Percentiles rank a stretch among this genome's conserved stretches.
These are phyloP conservation scores for Papiliotrema flavescens DNA, from an alignment of 1,284 basidiomycete genomes.

Conservation along the genomic window DNA sequence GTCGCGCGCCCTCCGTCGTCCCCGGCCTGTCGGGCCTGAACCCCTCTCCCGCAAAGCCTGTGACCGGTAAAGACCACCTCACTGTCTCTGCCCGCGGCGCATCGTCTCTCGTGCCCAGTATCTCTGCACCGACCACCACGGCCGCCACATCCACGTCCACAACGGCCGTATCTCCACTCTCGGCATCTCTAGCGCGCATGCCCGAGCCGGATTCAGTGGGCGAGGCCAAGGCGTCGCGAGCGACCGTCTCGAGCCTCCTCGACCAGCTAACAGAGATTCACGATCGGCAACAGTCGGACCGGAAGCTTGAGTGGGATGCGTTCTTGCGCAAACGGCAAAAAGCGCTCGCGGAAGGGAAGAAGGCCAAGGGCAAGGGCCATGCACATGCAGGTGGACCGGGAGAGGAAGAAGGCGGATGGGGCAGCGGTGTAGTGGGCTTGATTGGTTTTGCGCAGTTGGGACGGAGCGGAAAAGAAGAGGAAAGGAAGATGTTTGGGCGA, in stretches of 20 bases:
- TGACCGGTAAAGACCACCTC: constrained; percentile 40
- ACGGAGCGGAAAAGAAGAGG: constrained; percentile 64
- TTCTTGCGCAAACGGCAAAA: constrained; percentile 62
- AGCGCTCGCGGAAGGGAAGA: constrained; percentile 8
- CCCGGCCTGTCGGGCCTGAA: constrained; percentile 33
- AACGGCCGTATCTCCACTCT: constrained; percentile 1
- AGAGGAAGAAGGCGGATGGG: constrained; percentile 46
- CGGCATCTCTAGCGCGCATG: background rate
- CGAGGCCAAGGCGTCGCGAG: constrained; percentile 47
- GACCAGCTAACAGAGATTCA: constrained; percentile 81
- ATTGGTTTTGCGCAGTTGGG: constrained; percentile 88
- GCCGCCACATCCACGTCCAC: background rate
- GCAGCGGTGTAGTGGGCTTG: constrained; percentile 67
- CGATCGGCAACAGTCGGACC: constrained; percentile 70
- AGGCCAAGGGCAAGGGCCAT: background rate
- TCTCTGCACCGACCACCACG: background rate
- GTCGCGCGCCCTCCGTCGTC: constrained; percentile 23
- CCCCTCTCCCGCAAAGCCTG: constrained; percentile 47
- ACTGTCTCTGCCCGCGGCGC: constrained; percentile 42
- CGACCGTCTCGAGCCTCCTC: constrained; percentile 71
- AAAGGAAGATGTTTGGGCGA: constrained; percentile 72
- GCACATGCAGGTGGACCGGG: constrained; percentile 21
- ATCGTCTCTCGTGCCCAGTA: constrained; percentile 19
- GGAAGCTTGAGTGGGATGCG: constrained; percentile 79
- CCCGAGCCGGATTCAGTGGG: background rate